A percentile compares a stretch with the other conserved stretches of the same genome.
Conservation (phyloP, 495 filamentous ascomycete genomes). For the Podospora sp. region DNA sequence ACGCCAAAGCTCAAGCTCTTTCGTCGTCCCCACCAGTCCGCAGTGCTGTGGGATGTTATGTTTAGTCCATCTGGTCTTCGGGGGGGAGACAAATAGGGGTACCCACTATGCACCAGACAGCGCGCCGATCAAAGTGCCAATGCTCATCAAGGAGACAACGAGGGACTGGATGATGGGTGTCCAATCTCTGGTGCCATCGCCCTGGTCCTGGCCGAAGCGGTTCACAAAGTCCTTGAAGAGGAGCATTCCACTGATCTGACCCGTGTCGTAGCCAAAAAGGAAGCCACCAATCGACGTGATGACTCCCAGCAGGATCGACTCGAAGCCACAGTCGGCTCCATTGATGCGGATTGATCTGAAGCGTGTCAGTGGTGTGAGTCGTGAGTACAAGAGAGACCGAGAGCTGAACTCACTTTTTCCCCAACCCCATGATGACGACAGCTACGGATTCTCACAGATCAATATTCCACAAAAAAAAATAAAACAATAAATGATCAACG, state of each 20-base stretch:
- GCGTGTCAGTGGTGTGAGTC: background rate
- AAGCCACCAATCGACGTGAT: conserved; percentile 69
- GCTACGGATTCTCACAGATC: background rate
- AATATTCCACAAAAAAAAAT: background rate
- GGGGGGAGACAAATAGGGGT: too few relatives aligned
- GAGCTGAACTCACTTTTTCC: background rate
- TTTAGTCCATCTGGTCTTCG: background rate
- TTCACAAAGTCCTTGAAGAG: conserved; percentile 58
- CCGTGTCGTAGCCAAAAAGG: conserved; percentile 74
- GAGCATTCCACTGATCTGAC: conserved; percentile 62
- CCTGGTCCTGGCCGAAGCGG: conserved; percentile 44
- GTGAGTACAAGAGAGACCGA: background rate
- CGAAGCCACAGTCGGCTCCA: conserved; percentile 40
- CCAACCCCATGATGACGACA: background rate
- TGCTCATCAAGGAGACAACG: conserved; percentile 51
- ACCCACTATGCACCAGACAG: conserved; percentile 37
- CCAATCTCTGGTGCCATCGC: conserved; percentile 34
- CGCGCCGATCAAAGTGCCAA: conserved; percentile 45
- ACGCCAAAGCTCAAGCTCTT: conserved; percentile 42
- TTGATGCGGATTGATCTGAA: conserved; percentile 39
- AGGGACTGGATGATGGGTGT: conserved; percentile 43
- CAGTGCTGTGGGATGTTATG: conserved; percentile 27
- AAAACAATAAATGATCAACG: background rate
- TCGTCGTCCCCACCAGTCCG: conserved; percentile 45
- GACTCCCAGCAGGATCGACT: conserved; percentile 40